These are phyloP conservation scores for Sphaerosporella brunnea DNA, from an alignment of 495 filamentous ascomycete genomes.

Conservation along the genomic window DNA sequence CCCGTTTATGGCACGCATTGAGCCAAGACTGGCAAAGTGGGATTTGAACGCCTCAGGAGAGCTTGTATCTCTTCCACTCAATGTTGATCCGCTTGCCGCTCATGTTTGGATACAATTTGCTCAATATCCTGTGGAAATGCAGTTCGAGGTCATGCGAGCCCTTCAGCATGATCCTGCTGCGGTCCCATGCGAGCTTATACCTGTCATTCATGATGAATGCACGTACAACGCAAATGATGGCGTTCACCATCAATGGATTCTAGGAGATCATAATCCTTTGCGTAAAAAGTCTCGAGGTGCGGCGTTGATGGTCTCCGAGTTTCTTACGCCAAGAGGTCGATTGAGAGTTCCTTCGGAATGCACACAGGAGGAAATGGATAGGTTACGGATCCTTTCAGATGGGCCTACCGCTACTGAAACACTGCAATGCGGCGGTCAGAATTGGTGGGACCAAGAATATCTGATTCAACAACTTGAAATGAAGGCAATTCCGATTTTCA, in stretches of 20 bases:
- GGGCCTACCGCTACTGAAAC: neutral
- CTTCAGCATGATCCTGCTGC: too few species aligned
- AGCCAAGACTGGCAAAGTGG: neutral
- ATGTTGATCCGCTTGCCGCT: too few species aligned
- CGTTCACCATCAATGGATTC: neutral
- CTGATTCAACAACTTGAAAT: neutral
- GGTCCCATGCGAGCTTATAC: neutral
- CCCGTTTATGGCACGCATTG: neutral
- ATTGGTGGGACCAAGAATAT: neutral
- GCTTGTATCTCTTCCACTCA: too few species aligned
- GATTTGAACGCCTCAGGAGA: too few species aligned
- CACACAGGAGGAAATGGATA: too few species aligned
- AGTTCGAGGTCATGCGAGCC: too few species aligned
- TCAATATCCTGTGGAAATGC: too few species aligned
- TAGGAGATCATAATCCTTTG: neutral
- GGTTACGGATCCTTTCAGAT: too few species aligned
- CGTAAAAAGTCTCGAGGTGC: neutral
- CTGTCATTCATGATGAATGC: neutral
- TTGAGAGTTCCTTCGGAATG: too few species aligned
- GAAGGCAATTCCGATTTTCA: neutral
- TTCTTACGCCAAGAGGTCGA: neutral
- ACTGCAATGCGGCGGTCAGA: neutral
- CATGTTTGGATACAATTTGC: too few species aligned
- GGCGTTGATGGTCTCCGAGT: neutral
- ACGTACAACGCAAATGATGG: neutral